Evolutionary conservation across 371 early-diverging fungal genomes (phyloP), one percentile per base, ranked within the genome.

Genomic region (Actinomortierella ambigua): DNA sequence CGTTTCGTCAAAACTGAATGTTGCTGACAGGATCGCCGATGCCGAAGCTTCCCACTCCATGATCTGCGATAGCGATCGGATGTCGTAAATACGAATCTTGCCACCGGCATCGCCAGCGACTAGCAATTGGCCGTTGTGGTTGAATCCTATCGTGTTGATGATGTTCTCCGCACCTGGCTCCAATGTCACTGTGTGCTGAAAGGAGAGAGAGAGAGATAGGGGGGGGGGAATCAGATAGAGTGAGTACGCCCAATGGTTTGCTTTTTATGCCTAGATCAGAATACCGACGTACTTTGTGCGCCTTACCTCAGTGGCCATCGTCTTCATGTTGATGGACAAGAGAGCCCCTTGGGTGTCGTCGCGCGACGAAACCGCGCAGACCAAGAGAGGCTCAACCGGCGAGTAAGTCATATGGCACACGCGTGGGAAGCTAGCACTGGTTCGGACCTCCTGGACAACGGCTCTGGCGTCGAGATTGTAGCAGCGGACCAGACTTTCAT

Each of bases 1-100:
- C 43, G 81, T 88, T 55, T 88, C 88, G 46, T 88, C 88, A 78
- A 88, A 88, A 40, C 86, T 88, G 55, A 87, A 88, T 41, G 82
- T 85, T 29, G 87, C 85, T 1, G 81, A 81, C 54, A 85, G 81
- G 9, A 84, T 77, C 6, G 82, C 66, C 11, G 64, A 59, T 7
- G 57, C 56, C 2, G 77, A 69, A 8, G 77, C 59, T 34, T 79
- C 79, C 88, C 88, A 88, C 48, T 86, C 83, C 75, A 86, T 82
- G 50, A 88, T 88, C 0, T 79, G 64, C 39, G 81, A 79, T 65
- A 88, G 77, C 1, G 82, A 82, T 47, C 85, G 80, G 22, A 84
- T 79, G 65, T 88, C 86, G 83, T 53, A 4, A 23, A 50, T 23
- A 59, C 11, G 51, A 68, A 88, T 82, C 15, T 71, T 77, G 2